Percentiles rank a stretch among this genome's conserved stretches.
Conservation (phyloP, 2,329 filamentous ascomycete genomes). For the Lizonia empirigonia region DNA sequence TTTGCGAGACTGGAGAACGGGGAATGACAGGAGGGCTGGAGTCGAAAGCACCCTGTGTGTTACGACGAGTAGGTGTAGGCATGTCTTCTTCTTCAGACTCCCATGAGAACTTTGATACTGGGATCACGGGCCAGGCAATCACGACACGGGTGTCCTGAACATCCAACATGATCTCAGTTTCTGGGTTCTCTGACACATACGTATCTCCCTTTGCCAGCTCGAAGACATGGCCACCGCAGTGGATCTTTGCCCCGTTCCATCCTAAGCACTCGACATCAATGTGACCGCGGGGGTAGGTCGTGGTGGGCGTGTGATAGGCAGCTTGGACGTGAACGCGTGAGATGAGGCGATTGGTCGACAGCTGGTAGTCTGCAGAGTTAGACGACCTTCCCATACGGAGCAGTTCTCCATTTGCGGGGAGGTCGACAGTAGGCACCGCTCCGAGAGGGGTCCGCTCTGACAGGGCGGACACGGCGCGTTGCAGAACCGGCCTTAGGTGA, state of each 20-base stretch:
- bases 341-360: slow-evolving; percentile 89
- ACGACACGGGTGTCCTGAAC: slow-evolving; percentile 91
- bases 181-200: slow-evolving; percentile 87
- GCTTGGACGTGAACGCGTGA: slow-evolving; percentile 93
- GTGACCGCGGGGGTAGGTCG: slow-evolving; percentile 72
- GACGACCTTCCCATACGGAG: slow-evolving; percentile 91
- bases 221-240: slow-evolving; percentile 86
- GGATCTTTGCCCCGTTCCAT: slow-evolving; percentile 94
- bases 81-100: slow-evolving; percentile 65
- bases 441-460: slow-evolving; percentile 85
- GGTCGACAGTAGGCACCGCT: slow-evolving; percentile 79
- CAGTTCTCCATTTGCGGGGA: slow-evolving; percentile 79
- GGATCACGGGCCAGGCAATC: slow-evolving; percentile 80
- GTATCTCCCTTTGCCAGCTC: slow-evolving; percentile 86
- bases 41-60: slow-evolving; percentile 53
- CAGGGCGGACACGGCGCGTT: slow-evolving; percentile 63
- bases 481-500: slow-evolving; percentile 57
- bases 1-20: slow-evolving; percentile 78
- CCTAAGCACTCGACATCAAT: slow-evolving; percentile 90
- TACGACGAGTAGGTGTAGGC: slow-evolving; percentile 42
- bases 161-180: slow-evolving; percentile 90
- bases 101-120: slow-evolving; percentile 55
- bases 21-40: slow-evolving; percentile 70
- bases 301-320: slow-evolving; percentile 73
- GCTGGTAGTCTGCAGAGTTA: slow-evolving; percentile 92